Evolutionary conservation across 306 rosid genomes (phyloP), one percentile per base, ranked within the genome.

Genomic region (Quercus engelmannii): DNA sequence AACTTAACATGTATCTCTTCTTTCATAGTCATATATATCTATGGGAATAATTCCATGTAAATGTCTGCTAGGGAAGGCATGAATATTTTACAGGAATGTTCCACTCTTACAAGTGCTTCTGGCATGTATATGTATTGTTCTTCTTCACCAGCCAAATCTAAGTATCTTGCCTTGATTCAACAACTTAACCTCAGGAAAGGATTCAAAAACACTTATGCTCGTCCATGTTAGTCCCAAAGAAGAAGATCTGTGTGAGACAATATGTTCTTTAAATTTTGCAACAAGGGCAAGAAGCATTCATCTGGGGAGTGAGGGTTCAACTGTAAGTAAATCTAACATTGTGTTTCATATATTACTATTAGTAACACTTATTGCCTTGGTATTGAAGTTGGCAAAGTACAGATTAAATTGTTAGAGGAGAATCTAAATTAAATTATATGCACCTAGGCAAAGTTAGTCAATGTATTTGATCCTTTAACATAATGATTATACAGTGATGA

Each of bases 181-280:
- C 52, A 67, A 58, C 20, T 10, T 20, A 33, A 55, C n/a, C 54
- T 73, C 84, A 84, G 87, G 87, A 68, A 78, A 68, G 79, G 84
- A 77, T 77, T 84, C 87, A 67, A 84, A 84, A 77, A 76, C 82
- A 63, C 87, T 84, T 71, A 80, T 84, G 84, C 78, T 84, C 31
- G 87, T 80, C 55, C 87, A 84, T 69, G 76, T 80, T 43, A 84
- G 87, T 80, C 82, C 82, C 65, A 84, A 73, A 58, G 87, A 84
- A 77, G 84, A 84, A 57, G 87, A 84, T 77, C 68, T 84, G 41
- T 80, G 85, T 30, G 87, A 84, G 73, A 84, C 87, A 76, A 62
- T 80, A 55, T 84, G 85, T 70, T 76, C 87, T 57, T 73, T 84
- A 63, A 77, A 81, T 74, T 84, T 84, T 20, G 85, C 87, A 33